phyloP scores from a whole-genome alignment of 176 grass and related monocot species.

The Triticum monococcum region DNA sequence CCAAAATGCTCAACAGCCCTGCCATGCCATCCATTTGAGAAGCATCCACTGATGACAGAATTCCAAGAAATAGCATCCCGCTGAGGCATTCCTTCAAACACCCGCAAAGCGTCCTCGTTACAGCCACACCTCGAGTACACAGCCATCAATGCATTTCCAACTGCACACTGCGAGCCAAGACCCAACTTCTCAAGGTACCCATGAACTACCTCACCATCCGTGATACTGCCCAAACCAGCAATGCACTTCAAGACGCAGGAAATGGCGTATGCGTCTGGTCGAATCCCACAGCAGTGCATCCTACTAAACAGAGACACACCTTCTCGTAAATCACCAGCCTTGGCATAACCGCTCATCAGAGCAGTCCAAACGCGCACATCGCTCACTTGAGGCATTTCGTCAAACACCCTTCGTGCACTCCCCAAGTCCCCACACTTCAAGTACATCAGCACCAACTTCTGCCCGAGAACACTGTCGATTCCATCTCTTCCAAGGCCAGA shows the following conservation, averaged over 20 bases:
- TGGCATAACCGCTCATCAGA: conserved; percentile 56
- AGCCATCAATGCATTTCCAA: conserved; percentile 70
- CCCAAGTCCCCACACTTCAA: conserved; percentile 60
- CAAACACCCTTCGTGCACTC: conserved; percentile 55
- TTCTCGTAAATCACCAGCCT: conserved; percentile 42
- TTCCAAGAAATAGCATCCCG: conserved; percentile 83
- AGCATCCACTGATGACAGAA: conserved; percentile 65
- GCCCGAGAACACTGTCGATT: conserved; percentile 38
- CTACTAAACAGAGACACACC: conserved; percentile 56
- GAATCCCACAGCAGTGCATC: conserved; percentile 52
- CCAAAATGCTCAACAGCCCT: conserved; percentile 46
- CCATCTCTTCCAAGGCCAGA: conserved; percentile 13
- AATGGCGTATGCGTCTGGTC: conserved; percentile 51
- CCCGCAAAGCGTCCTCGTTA: conserved; percentile 43
- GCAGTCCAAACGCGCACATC: conserved; percentile 61
- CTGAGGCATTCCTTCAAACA: conserved; percentile 64
- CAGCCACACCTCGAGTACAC: conserved; percentile 56
- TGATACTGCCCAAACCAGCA: conserved; percentile 35
- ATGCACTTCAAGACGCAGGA: conserved; percentile 70
- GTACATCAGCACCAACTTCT: conserved; percentile 72
- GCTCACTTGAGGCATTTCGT: conserved; percentile 43
- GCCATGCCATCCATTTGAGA: conserved; percentile 56
- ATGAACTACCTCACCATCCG: conserved; percentile 57
- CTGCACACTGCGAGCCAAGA: conserved; percentile 42
- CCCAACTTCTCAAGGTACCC: conserved; percentile 64